These are phyloP conservation scores for Cinchona pubescens DNA, from an alignment of 257 asterid species.

Conservation along the genomic window DNA sequence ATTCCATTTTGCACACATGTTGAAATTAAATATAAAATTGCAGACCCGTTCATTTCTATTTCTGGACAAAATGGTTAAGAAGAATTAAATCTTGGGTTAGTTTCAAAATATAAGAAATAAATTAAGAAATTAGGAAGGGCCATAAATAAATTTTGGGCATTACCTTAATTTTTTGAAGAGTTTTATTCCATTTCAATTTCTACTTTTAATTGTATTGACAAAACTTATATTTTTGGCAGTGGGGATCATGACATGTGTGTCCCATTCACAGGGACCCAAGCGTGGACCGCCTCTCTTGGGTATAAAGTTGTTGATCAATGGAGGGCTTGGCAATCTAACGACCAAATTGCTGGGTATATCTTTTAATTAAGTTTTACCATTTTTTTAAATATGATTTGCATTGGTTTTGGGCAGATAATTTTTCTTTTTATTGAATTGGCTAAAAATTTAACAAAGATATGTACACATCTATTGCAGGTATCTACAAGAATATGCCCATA, in stretches of 20 bases:
- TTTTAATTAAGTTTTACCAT: conserved; percentile 2
- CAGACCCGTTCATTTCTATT: neutral
- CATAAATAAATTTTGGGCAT: no score
- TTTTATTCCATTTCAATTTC: neutral
- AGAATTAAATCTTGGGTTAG: neutral
- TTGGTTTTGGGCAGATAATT: neutral
- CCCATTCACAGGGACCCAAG: conserved; percentile 59
- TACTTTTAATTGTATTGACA: neutral
- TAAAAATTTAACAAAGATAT: neutral
- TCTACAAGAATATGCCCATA: conserved; percentile 37
- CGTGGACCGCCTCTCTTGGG: conserved; percentile 52
- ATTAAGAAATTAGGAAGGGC: no score
- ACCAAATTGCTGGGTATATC: conserved; percentile 52
- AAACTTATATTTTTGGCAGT: conserved; percentile 18
- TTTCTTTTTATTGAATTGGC: neutral
- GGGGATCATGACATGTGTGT: conserved; percentile 75
- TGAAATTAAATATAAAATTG: no score
- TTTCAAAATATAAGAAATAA: no score
- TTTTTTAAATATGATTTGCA: neutral
- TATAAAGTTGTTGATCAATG: conserved; percentile 39
- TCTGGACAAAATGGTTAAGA: neutral
- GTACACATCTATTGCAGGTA: conserved; percentile 33
- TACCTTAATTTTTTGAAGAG: no score
- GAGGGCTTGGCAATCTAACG: conserved; percentile 49
- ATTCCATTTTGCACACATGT: neutral